Conservation (phyloP, 257 asterid species). For the Vinca minor region DNA sequence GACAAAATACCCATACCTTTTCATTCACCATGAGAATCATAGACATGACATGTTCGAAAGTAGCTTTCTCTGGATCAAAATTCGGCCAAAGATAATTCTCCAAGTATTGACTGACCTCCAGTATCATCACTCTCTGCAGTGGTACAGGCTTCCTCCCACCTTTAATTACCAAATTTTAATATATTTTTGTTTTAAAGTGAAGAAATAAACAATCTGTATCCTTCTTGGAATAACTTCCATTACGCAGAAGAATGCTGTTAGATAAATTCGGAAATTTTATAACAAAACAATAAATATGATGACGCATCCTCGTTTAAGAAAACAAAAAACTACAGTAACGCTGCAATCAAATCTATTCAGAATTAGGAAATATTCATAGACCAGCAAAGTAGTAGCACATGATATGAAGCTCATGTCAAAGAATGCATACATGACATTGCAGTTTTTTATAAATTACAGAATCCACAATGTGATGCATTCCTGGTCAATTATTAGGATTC, state of each 20-base stretch:
- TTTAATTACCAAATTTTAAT: constrained; percentile 18
- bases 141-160: constrained; percentile 92
- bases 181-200: no score
- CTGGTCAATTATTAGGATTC: no score
- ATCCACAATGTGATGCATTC: no score
- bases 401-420: background rate
- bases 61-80: constrained; percentile 74
- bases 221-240: background rate
- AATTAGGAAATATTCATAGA: background rate
- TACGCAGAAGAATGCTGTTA: no score
- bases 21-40: constrained; percentile 97
- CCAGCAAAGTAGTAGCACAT: background rate
- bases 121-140: constrained; percentile 92
- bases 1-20: constrained; percentile 64
- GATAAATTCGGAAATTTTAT: no score
- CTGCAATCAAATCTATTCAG: background rate
- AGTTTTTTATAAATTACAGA: no score
- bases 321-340: background rate
- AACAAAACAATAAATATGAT: no score
- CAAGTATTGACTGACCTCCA: constrained; percentile 94
- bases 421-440: background rate
- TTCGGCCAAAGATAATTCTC: constrained; percentile 97
- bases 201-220: background rate
- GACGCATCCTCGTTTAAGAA: background rate
- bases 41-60: constrained; percentile 98